Evolutionary conservation across 306 rosid species (phyloP).

Genomic region (Cyamopsis tetragonoloba): DNA sequence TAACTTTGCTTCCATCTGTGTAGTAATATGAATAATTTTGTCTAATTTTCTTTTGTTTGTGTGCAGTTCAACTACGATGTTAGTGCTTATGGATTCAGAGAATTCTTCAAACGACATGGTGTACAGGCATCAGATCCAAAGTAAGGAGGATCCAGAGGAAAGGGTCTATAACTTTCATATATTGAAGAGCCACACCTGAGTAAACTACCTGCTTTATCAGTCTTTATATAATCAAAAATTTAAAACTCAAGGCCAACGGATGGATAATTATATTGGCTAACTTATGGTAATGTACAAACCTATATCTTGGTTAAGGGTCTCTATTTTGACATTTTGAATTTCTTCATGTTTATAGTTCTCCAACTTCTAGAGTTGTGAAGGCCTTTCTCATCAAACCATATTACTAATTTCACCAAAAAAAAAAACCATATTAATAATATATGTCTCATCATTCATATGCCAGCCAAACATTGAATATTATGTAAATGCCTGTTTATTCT

Average conservation of each 20-base stretch:
- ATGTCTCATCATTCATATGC: neutral
- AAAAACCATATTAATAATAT: too few species aligned
- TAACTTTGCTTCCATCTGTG: neutral
- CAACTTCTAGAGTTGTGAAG: neutral
- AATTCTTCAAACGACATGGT: slow-evolving; percentile 79
- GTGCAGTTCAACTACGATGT: slow-evolving; percentile 71
- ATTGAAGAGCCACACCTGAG: neutral
- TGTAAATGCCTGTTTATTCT: neutral
- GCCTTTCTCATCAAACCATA: neutral
- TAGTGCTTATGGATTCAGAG: slow-evolving; percentile 88
- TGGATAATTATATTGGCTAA: neutral
- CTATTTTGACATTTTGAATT: too few species aligned
- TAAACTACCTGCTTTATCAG: neutral
- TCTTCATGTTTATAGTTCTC: neutral
- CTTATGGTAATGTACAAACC: neutral
- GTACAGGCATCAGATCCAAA: slow-evolving; percentile 43
- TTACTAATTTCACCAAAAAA: neutral
- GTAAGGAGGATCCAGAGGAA: slow-evolving; percentile 26
- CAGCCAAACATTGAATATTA: neutral
- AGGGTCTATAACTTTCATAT: neutral
- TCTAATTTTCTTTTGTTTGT: slow-evolving; percentile 18
- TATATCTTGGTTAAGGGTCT: neutral
- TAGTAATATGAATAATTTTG: neutral
- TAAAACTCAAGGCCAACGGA: neutral
- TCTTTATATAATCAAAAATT: neutral